These are phyloP conservation scores for Haematococcus lacustris DNA, from an alignment of 139 green algal species.

Conservation along the genomic window DNA sequence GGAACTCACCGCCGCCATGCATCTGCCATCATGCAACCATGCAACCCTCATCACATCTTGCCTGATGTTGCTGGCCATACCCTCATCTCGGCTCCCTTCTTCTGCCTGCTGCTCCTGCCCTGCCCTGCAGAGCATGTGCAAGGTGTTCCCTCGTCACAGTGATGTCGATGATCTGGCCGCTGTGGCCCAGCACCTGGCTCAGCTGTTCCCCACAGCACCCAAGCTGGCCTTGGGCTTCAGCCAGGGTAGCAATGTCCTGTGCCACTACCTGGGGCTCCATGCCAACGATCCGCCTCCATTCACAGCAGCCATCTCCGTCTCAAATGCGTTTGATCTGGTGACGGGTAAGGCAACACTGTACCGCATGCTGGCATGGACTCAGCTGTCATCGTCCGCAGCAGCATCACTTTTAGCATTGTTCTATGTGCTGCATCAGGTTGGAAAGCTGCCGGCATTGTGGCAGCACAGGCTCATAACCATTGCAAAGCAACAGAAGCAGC, in stretches of 20 bases:
- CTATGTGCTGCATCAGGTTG: no score
- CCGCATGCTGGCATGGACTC: background rate
- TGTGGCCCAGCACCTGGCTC: background rate
- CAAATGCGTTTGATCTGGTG: conserved; percentile 9
- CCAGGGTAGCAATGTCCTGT: conserved; percentile 6
- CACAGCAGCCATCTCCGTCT: conserved; percentile 4
- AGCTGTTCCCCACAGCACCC: background rate
- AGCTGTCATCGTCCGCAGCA: background rate
- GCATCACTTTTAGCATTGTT: background rate
- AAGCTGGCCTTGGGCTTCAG: conserved; percentile 6
- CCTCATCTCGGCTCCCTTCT: no score
- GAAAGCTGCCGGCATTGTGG: no score
- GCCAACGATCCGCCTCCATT: background rate
- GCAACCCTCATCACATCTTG: no score
- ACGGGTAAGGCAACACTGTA: background rate
- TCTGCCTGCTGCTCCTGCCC: no score
- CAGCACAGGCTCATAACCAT: no score
- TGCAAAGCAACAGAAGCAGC: no score
- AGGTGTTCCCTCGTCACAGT: background rate
- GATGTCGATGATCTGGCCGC: conserved; percentile 3
- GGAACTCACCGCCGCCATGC: no score
- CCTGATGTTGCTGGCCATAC: no score
- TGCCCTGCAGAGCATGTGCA: no score
- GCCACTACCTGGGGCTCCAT: conserved; percentile 5
- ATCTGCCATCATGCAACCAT: no score